Conservation (phyloP, 257 asterid genomes). For the Nicotiana noctiflora region DNA sequence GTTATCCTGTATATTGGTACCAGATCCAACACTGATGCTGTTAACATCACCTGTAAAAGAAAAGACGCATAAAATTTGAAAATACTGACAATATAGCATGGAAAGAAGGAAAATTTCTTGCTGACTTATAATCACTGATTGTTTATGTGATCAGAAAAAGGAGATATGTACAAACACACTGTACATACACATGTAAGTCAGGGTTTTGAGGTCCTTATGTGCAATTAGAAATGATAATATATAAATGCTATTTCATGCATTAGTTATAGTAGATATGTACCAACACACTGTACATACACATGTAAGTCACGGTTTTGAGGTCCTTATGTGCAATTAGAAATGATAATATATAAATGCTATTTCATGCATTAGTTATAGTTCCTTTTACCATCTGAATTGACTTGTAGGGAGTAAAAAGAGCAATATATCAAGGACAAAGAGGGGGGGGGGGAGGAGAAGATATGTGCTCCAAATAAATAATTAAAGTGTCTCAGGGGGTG, state of each 20-base stretch:
- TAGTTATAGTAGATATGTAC: no score
- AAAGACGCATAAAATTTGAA: background rate
- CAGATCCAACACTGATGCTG: constrained; percentile 58
- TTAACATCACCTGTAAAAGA: constrained; percentile 64
- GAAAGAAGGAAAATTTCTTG: background rate
- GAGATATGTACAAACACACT: background rate
- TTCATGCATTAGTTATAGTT: background rate
- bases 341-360: background rate
- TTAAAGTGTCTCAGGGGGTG: background rate
- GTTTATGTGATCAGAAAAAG: background rate
- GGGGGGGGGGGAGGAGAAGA: background rate
- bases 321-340: no score
- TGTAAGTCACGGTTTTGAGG: no score
- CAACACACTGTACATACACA: no score
- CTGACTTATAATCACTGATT: background rate
- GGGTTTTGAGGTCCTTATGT: background rate
- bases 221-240: background rate
- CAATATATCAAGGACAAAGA: background rate
- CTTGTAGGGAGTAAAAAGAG: background rate
- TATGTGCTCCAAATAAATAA: background rate
- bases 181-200: background rate
- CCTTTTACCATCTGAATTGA: background rate
- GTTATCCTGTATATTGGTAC: constrained; percentile 82
- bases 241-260: background rate
- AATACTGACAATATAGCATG: background rate